Conservation (phyloP, 2,329 filamentous ascomycete genomes). For the Chaetomiaceae sp. region DNA sequence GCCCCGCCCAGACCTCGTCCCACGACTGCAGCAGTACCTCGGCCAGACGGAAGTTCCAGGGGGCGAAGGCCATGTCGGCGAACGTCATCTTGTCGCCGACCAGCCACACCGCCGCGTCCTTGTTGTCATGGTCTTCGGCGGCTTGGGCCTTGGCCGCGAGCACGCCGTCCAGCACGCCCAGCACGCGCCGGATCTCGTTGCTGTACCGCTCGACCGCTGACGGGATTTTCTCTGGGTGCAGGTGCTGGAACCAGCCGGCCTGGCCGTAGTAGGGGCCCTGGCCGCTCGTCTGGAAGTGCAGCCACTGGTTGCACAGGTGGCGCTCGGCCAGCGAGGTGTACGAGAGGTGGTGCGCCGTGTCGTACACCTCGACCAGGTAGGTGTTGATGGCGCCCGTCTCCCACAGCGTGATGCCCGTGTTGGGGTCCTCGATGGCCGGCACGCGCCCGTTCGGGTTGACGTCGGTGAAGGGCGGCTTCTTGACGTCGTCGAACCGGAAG, state of each 20-base stretch:
- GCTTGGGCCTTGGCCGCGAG: background rate
- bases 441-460: conserved; percentile 34
- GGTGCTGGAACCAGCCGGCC: conserved; percentile 21
- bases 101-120: background rate
- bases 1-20: conserved; percentile 25
- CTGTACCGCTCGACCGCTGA: conserved; percentile 22
- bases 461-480: conserved; percentile 25
- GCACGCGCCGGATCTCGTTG: conserved; percentile 23
- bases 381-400: conserved; percentile 45
- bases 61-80: conserved; percentile 1
- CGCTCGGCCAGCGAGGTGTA: conserved; percentile 32
- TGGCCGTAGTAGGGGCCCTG: conserved; percentile 41
- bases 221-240: conserved; percentile 25
- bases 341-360: conserved; percentile 35
- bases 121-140: conserved; percentile 2
- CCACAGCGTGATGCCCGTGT: conserved; percentile 41
- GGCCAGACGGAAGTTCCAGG: conserved; percentile 17
- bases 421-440: conserved; percentile 31
- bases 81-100: background rate
- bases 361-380: conserved; percentile 42
- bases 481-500: conserved; percentile 26
- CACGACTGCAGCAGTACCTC: conserved; percentile 19
- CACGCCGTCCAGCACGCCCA: conserved; percentile 21
- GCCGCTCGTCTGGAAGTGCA: conserved; percentile 38
- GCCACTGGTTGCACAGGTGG: conserved; percentile 35